A percentile compares a stretch with the other conserved stretches of the same genome.
phyloP scores from a whole-genome alignment of 225 moss, liverwort and hornwort genomes.

The Anthoceros angustus region DNA sequence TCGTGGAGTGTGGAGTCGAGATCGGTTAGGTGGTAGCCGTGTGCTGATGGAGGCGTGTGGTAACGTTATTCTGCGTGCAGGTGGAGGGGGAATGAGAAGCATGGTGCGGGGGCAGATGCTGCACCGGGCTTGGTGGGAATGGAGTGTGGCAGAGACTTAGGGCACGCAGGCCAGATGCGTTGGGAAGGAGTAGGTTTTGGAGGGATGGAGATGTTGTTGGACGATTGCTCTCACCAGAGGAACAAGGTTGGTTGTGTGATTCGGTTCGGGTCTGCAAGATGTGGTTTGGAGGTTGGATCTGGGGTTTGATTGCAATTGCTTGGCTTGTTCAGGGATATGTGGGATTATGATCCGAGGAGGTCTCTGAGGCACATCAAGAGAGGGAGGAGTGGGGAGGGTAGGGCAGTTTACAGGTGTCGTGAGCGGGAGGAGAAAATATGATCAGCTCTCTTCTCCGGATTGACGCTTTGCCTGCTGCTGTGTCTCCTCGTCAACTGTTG shows the following conservation, averaged over 20 bases:
- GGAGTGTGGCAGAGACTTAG: background rate
- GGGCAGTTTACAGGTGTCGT: background rate
- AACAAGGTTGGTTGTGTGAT: too few relatives aligned
- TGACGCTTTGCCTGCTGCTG: background rate
- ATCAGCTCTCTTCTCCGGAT: slow-evolving; percentile 2
- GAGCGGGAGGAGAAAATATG: background rate
- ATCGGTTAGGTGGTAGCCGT: background rate
- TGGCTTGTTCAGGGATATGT: too few relatives aligned
- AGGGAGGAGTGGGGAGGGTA: background rate
- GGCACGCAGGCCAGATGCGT: background rate
- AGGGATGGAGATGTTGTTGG: background rate
- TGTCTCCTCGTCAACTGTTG: background rate
- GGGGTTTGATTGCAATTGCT: too few relatives aligned
- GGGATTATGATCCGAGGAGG: too few relatives aligned
- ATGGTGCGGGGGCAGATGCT: too few relatives aligned
- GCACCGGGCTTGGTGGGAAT: background rate
- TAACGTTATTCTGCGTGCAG: too few relatives aligned
- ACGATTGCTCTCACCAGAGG: background rate
- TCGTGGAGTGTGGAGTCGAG: too few relatives aligned
- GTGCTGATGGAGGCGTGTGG: background rate
- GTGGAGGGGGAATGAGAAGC: too few relatives aligned
- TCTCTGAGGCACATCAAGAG: too few relatives aligned
- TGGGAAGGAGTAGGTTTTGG: background rate
- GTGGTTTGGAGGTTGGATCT: too few relatives aligned
- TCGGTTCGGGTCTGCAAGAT: too few relatives aligned